These are phyloP conservation scores for Claviceps cyperi DNA, from an alignment of 2,329 filamentous ascomycete genomes.

Conservation along the genomic window DNA sequence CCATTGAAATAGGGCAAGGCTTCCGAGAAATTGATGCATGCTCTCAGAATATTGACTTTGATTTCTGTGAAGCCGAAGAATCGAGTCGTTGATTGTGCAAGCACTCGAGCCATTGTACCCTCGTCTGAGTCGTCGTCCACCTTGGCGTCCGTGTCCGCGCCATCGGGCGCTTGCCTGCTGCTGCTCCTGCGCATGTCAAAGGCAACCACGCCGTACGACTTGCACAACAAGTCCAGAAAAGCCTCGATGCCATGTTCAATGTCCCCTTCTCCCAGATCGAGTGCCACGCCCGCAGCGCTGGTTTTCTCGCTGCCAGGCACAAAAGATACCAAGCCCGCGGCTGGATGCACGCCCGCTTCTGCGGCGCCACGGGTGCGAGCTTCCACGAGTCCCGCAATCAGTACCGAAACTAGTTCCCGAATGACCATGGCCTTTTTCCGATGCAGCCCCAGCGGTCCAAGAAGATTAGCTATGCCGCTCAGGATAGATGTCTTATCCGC, in stretches of 20 bases:
- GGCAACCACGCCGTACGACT: conserved; percentile 48
- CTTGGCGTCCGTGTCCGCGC: not conserved
- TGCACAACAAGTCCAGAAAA: conserved; percentile 45
- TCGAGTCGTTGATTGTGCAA: conserved; percentile 41
- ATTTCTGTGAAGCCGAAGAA: conserved; percentile 64
- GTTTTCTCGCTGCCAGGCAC: conserved; percentile 37
- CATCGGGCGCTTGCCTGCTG: not conserved
- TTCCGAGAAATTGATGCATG: conserved; percentile 89
- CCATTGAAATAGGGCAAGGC: conserved; percentile 83
- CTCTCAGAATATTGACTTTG: conserved; percentile 74
- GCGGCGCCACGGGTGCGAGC: conserved; percentile 85
- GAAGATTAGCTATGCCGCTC: conserved; percentile 74
- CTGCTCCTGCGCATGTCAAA: conserved; percentile 23
- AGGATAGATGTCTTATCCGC: conserved; percentile 67
- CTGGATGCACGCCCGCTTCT: conserved; percentile 92
- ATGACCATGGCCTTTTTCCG: conserved; percentile 87
- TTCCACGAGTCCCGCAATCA: conserved; percentile 76
- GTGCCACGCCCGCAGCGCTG: conserved; percentile 33
- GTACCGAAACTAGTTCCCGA: conserved; percentile 66
- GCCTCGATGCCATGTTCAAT: conserved; percentile 51
- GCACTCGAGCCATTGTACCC: conserved; percentile 41
- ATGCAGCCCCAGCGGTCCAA: conserved; percentile 64
- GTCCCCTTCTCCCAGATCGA: conserved; percentile 50
- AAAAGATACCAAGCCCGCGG: conserved; percentile 66
- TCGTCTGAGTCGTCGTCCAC: conserved; percentile 37